A percentile compares a stretch with the other conserved stretches of the same genome.
These are phyloP conservation scores for Vicia faba DNA, from an alignment of 306 rosid genomes.

Conservation along the genomic window DNA sequence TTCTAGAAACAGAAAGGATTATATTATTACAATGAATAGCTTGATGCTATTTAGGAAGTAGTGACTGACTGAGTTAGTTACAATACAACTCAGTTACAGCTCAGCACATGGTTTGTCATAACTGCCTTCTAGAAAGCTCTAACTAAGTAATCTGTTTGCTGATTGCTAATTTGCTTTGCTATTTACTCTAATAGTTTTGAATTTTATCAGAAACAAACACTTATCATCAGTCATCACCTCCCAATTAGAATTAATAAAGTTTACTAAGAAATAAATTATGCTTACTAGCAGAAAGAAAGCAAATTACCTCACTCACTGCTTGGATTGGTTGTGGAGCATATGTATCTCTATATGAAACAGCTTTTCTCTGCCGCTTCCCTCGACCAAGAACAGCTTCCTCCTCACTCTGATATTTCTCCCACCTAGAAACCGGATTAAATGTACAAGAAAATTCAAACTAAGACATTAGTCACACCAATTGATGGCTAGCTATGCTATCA, in stretches of 20 bases:
- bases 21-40: too few species aligned
- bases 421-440: constrained; percentile 57
- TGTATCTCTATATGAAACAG: constrained; percentile 93
- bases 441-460: constrained; percentile 21
- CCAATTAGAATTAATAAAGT: constrained; percentile 3
- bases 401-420: constrained; percentile 97
- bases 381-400: constrained; percentile 99
- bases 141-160: too few species aligned
- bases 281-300: constrained; percentile 39
- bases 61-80: too few species aligned
- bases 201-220: constrained; percentile 5
- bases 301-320: constrained; percentile 76
- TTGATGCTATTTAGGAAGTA: too few species aligned
- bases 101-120: too few species aligned
- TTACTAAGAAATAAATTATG: constrained; percentile 26
- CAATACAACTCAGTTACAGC: too few species aligned
- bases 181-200: background rate
- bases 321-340: constrained; percentile 85
- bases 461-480: constrained; percentile 32
- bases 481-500: constrained; percentile 26
- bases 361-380: constrained; percentile 95
- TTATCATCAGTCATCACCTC: constrained; percentile 25
- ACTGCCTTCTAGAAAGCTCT: too few species aligned
- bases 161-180: too few species aligned
- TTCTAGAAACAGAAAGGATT: too few species aligned